Evolutionary conservation across 1,284 basidiomycete species (phyloP).

Genomic region (Trametes hirsuta): DNA sequence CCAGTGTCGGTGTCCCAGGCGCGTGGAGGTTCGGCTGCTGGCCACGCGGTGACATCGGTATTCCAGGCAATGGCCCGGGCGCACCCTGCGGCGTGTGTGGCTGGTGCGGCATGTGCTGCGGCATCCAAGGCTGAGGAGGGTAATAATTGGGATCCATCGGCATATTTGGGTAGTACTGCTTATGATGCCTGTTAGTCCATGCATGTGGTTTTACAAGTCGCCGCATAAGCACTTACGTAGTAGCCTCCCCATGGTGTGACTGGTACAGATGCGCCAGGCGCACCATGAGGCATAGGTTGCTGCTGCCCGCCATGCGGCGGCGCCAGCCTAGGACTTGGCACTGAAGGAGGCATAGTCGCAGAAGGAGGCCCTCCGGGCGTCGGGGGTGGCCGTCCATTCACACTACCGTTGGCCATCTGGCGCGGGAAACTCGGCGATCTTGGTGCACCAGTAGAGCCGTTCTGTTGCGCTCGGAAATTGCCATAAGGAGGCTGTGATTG

Average conservation of each 20-base stretch:
- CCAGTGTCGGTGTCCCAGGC: constrained; percentile 66
- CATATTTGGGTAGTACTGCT: constrained; percentile 36
- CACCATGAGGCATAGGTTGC: constrained; percentile 40
- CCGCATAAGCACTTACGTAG: constrained; percentile 38
- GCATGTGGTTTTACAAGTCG: not conserved
- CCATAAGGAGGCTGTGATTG: constrained; percentile 48
- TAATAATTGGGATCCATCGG: constrained; percentile 35
- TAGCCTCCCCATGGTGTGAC: constrained; percentile 41
- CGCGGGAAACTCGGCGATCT: constrained; percentile 69
- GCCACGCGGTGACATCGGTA: constrained; percentile 69
- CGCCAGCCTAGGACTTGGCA: constrained; percentile 68
- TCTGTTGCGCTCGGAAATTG: constrained; percentile 38
- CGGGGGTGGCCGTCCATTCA: constrained; percentile 55
- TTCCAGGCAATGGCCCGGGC: constrained; percentile 45
- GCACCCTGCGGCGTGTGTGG: constrained; percentile 36
- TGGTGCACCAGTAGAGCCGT: constrained; percentile 48
- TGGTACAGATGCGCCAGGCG: constrained; percentile 40
- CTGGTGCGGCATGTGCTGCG: constrained; percentile 42
- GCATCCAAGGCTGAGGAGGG: constrained; percentile 41
- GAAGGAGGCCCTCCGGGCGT: constrained; percentile 54
- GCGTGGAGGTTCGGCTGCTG: constrained; percentile 55
- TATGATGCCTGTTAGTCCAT: not conserved
- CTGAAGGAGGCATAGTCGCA: constrained; percentile 44
- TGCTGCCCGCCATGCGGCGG: constrained; percentile 58
- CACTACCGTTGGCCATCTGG: constrained; percentile 64